A percentile compares a stretch with the other conserved stretches of the same genome.
Evolutionary conservation across 345 rosid genomes (phyloP).

Genomic region (Gossypioides kirkii): DNA sequence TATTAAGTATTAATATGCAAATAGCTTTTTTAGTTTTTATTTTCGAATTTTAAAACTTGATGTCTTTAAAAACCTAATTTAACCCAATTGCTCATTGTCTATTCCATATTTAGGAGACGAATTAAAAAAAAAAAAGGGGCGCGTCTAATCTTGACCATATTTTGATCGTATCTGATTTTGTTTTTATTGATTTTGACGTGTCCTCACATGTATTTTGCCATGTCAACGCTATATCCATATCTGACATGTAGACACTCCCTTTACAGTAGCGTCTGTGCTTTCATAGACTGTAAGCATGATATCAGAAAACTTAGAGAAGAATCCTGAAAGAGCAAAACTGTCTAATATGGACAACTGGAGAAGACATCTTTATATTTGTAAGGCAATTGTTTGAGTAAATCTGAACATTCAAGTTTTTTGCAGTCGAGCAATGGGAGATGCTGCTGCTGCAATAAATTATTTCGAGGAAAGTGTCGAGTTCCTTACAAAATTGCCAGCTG

Average conservation of each 20-base stretch:
- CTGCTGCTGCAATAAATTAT: conserved; percentile 61
- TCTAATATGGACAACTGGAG: neutral
- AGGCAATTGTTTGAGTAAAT: neutral
- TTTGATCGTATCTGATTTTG: neutral
- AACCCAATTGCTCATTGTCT: neutral
- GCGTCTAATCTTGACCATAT: neutral
- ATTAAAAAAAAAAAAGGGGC: neutral
- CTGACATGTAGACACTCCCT: neutral
- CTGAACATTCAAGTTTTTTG: conserved; percentile 11
- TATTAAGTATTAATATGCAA: neutral
- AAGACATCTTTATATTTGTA: neutral
- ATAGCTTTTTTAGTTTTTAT: neutral
- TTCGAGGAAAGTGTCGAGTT: conserved; percentile 90
- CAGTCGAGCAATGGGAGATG: conserved; percentile 91
- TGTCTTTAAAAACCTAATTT: neutral
- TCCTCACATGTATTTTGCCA: neutral
- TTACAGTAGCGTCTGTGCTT: neutral
- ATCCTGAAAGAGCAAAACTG: neutral
- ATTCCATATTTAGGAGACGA: neutral
- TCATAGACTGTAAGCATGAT: too few relatives aligned
- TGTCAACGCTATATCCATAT: neutral
- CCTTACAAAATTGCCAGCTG: conserved; percentile 61
- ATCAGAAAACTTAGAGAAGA: too few relatives aligned
- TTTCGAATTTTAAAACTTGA: neutral
- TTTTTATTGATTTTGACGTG: too few relatives aligned